phyloP scores from a whole-genome alignment of 495 filamentous ascomycete genomes.

The Daldinia bambusicola region DNA sequence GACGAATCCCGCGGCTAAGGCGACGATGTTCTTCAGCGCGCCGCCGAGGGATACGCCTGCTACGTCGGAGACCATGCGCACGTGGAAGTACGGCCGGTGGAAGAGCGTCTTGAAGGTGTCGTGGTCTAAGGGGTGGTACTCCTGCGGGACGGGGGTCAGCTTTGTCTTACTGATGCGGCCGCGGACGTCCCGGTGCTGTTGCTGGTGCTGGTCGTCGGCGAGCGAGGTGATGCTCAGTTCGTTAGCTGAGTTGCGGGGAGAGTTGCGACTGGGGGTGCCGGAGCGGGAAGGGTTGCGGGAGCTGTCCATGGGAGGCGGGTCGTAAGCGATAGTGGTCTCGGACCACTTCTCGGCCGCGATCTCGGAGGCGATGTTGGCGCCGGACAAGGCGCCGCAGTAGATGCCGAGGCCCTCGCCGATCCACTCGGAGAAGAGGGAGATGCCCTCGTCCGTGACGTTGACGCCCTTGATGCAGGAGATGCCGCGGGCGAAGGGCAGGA shows the following conservation, averaged over 20 bases:
- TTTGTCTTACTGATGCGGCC: slow-evolving; percentile 70
- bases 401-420: slow-evolving; percentile 91
- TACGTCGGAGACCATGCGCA: slow-evolving; percentile 89
- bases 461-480: slow-evolving; percentile 99
- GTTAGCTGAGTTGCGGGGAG: slow-evolving; percentile 57
- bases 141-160: slow-evolving; percentile 76
- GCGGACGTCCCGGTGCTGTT: slow-evolving; percentile 73
- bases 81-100: slow-evolving; percentile 97
- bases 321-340: slow-evolving; percentile 96
- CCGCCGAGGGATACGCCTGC: slow-evolving; percentile 95
- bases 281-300: slow-evolving; percentile 73
- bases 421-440: slow-evolving; percentile 91
- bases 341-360: slow-evolving; percentile 95
- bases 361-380: slow-evolving; percentile 96
- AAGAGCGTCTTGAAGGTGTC: slow-evolving; percentile 82
- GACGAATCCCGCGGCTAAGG: slow-evolving; percentile 93
- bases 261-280: slow-evolving; percentile 58
- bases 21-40: slow-evolving; percentile 97
- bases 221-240: slow-evolving; percentile 66
- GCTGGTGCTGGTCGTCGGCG: slow-evolving; percentile 64
- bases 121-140: slow-evolving; percentile 87
- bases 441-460: slow-evolving; percentile 81
- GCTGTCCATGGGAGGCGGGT: slow-evolving; percentile 84
- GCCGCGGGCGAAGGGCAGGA: slow-evolving; percentile 89
- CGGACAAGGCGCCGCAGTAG: slow-evolving; percentile 95